A percentile compares a stretch with the other conserved stretches of the same genome.
Evolutionary conservation across 345 rosid species (phyloP).

Genomic region (Cardamine occulta): DNA sequence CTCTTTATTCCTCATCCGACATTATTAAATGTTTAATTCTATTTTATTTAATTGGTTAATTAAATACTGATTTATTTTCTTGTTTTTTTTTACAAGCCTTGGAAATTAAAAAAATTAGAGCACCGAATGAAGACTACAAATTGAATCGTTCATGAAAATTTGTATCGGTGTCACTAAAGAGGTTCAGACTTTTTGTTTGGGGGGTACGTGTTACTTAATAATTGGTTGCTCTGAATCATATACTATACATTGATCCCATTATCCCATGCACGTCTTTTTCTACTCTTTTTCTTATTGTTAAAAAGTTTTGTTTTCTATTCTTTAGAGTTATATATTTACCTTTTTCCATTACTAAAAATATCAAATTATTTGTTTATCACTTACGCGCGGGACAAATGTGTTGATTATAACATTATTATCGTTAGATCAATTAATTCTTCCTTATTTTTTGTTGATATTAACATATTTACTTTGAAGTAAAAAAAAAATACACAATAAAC

Average conservation of each 20-base stretch:
- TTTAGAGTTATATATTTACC: conserved; percentile 4
- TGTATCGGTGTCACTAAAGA: conserved; percentile 5
- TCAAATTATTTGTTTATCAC: background rate
- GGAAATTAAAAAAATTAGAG: background rate
- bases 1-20: conserved; percentile 24
- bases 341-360: background rate
- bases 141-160: conserved; percentile 24
- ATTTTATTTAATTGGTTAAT: background rate
- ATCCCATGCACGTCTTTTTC: conserved; percentile 29
- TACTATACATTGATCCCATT: background rate
- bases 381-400: no score
- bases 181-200: background rate
- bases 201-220: background rate
- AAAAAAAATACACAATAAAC: no score
- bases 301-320: background rate
- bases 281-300: background rate
- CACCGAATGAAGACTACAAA: conserved; percentile 17
- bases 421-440: no score
- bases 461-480: no score
- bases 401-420: no score
- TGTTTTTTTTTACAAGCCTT: background rate
- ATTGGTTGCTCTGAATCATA: conserved; percentile 26
- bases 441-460: no score
- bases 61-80: background rate
- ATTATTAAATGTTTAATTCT: background rate